Evolutionary conservation across 345 rosid species (phyloP), one percentile per base, ranked within the genome.

Genomic region (Gossypium raimondii): DNA sequence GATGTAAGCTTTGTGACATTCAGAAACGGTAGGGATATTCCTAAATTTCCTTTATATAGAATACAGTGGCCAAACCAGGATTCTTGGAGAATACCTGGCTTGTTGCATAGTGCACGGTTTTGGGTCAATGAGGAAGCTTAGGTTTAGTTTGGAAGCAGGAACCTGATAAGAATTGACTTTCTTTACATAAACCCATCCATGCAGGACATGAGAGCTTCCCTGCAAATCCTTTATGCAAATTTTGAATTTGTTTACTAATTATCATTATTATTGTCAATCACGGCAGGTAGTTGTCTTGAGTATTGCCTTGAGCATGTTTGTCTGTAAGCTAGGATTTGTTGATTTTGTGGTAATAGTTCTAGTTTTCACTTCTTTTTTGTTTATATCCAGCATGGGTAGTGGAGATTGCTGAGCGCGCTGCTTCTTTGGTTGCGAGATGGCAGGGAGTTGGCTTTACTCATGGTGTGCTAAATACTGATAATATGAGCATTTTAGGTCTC

Each of bases 361-460:
- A 75, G 50, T 45, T 20, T 34, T 75, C 74, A 24, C 61, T 58
- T 81, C 24, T 62, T 59, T 14, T 67, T 44, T 69, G 66, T 7
- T 69, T 58, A 16, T 62, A 50, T 80, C 79, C 88, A 95, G 99
- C 98, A 70, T 95, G 99, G 98, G 75, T 77, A 22, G 98, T 95
- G 82, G 98, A 95, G 81, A 72, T 93, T 70, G 97, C 96, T 62
- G 99, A 93, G 80, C 93, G 92, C 20, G 91, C 94, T 59, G 98
- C 99, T 59, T 86, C 89, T 34, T 80, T 93, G 86, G 72, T 90
- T 75, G 97, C 98, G 18, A 86, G 85, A 75, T 95, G 99, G 98
- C 99, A 93, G 81, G 98, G 99, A 62, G 93, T 95, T 79, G 97
- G 99, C 62, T 95, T 95, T 84, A 93, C 98, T 17, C 99, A 95